These are phyloP conservation scores for Gryganskiella cystojenkinii DNA, from an alignment of 192 early-diverging fungal genomes.

Conservation along the genomic window DNA sequence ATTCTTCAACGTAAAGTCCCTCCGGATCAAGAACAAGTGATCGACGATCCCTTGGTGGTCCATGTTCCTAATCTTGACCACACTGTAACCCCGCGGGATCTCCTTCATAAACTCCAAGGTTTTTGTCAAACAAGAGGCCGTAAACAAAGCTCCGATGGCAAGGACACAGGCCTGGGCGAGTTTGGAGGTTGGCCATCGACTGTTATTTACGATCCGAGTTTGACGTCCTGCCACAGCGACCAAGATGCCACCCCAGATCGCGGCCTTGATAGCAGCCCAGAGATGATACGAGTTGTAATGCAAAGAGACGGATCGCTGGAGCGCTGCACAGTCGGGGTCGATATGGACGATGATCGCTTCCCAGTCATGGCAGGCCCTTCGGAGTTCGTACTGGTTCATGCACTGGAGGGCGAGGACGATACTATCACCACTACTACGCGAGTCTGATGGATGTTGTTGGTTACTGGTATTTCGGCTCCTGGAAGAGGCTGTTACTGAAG, in stretches of 20 bases:
- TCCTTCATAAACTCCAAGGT: slow-evolving; percentile 26
- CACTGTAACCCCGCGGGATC: slow-evolving; percentile 40
- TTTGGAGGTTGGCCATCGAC: slow-evolving; percentile 30
- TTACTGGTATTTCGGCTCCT: neutral
- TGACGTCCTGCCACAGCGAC: slow-evolving; percentile 20
- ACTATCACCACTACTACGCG: neutral
- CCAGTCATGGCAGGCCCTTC: slow-evolving; percentile 45
- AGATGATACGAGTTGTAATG: slow-evolving; percentile 20
- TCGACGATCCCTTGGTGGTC: slow-evolving; percentile 2
- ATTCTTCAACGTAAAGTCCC: slow-evolving; percentile 21
- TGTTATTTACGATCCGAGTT: slow-evolving; percentile 12
- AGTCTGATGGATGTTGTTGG: no score
- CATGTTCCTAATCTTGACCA: slow-evolving; percentile 26
- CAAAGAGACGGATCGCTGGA: slow-evolving; percentile 21
- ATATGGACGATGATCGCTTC: slow-evolving; percentile 43
- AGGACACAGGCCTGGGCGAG: slow-evolving; percentile 10
- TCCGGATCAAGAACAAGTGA: slow-evolving; percentile 37
- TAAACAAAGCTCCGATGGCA: slow-evolving; percentile 14
- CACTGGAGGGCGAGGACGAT: slow-evolving; percentile 38
- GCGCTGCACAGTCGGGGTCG: slow-evolving; percentile 48
- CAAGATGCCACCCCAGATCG: slow-evolving; percentile 23
- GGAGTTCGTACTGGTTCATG: slow-evolving; percentile 51
- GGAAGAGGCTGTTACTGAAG: no score
- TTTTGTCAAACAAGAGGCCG: slow-evolving; percentile 21
- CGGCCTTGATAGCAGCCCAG: slow-evolving; percentile 30